Percentiles rank a stretch among this genome's conserved stretches.
These are phyloP conservation scores for Pleurotus platypus DNA, from an alignment of 768 basidiomycete species.

Conservation along the genomic window DNA sequence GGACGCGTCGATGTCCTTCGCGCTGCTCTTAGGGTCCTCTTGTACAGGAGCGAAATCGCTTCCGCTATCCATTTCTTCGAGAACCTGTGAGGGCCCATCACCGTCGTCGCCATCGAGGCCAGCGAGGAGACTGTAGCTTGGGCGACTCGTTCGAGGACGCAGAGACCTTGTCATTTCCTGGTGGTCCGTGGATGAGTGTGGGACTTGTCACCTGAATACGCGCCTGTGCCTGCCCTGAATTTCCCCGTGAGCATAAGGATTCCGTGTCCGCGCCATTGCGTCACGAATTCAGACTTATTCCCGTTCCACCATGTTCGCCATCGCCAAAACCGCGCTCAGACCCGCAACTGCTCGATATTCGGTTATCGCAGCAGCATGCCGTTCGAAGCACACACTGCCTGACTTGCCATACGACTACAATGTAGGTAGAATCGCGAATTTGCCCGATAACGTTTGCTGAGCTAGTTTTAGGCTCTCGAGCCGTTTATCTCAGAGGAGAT, in stretches of 20 bases:
- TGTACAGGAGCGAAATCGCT: conserved; percentile 58
- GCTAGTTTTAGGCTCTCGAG: conserved; percentile 58
- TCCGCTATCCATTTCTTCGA: conserved; percentile 37
- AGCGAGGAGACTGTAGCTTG: conserved; percentile 43
- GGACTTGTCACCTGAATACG: neutral
- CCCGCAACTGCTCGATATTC: conserved; percentile 21
- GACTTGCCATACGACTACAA: conserved; percentile 78
- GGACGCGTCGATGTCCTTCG: conserved; percentile 16
- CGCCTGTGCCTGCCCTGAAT: neutral
- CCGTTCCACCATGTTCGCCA: conserved; percentile 39
- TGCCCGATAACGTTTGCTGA: neutral
- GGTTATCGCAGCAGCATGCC: neutral
- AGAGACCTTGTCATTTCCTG: conserved; percentile 49
- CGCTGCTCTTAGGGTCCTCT: conserved; percentile 18
- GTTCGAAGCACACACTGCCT: conserved; percentile 62
- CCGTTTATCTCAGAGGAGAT: conserved; percentile 91
- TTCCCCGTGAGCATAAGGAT: too few relatives aligned
- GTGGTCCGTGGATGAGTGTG: neutral
- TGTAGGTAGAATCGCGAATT: conserved; percentile 30
- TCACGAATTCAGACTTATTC: neutral
- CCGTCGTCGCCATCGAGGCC: conserved; percentile 28
- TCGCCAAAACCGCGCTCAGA: conserved; percentile 39
- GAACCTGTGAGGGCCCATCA: conserved; percentile 21
- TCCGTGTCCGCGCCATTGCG: neutral
- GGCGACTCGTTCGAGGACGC: conserved; percentile 49